Percentiles rank a stretch among this genome's conserved stretches.
Evolutionary conservation across 2,329 filamentous ascomycete species (phyloP).

Genomic region (Venturia carpophila): DNA sequence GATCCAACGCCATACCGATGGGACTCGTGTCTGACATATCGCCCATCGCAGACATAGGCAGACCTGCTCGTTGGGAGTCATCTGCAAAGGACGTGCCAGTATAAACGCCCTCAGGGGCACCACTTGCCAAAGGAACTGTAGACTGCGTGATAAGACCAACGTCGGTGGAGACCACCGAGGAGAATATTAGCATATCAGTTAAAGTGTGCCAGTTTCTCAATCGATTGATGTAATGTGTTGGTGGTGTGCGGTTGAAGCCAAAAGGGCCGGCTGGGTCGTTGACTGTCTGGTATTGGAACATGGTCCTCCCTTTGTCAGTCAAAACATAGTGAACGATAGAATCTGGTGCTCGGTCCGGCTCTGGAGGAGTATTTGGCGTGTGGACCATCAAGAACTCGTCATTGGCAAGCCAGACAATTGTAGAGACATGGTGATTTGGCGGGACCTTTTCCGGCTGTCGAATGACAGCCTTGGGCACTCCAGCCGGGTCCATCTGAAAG

Average conservation of each 20-base stretch:
- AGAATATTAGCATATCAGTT: constrained; percentile 71
- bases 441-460: constrained; percentile 64
- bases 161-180: constrained; percentile 72
- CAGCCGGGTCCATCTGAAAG: constrained; percentile 76
- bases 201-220: constrained; percentile 65
- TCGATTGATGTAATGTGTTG: constrained; percentile 71
- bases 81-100: constrained; percentile 63
- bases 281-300: constrained; percentile 62
- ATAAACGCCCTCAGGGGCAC: constrained; percentile 54
- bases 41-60: constrained; percentile 56
- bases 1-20: constrained; percentile 72
- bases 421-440: constrained; percentile 61
- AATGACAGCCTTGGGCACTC: constrained; percentile 67
- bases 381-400: constrained; percentile 75
- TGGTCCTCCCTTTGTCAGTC: constrained; percentile 51
- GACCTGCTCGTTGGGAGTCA: constrained; percentile 65
- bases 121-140: constrained; percentile 53
- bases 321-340: constrained; percentile 60
- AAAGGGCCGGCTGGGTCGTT: constrained; percentile 56
- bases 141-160: constrained; percentile 72
- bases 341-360: constrained; percentile 45
- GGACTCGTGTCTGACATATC: constrained; percentile 63
- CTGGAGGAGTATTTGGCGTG: constrained; percentile 51
- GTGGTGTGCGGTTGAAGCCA: constrained; percentile 54
- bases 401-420: constrained; percentile 82